A percentile compares a stretch with the other conserved stretches of the same genome.
These are phyloP conservation scores for Selaginella moellendorffii DNA, from an alignment of 75 land plant species.

Conservation along the genomic window DNA sequence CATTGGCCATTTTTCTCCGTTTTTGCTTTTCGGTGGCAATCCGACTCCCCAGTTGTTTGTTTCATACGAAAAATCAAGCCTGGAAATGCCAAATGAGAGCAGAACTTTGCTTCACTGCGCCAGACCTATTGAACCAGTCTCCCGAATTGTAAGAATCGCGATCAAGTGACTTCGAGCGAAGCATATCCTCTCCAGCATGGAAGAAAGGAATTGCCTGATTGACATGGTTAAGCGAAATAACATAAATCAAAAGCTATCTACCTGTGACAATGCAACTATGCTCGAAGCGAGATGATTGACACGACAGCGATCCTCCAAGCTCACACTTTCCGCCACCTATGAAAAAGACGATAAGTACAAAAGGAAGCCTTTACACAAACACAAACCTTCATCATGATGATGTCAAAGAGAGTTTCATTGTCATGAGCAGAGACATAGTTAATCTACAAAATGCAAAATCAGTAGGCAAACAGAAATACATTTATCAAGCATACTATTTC, in stretches of 20 bases:
- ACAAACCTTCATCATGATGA: constrained; percentile 72
- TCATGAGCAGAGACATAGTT: constrained; percentile 99
- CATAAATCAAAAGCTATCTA: constrained; percentile 8
- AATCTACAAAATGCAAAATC: constrained; percentile 31
- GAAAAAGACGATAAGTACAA: background rate
- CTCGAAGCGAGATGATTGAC: constrained; percentile 89
- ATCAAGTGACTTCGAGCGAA: constrained; percentile 95
- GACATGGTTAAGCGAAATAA: background rate
- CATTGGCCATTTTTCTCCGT: constrained; percentile 77
- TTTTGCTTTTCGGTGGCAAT: constrained; percentile 80
- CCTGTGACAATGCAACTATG: constrained; percentile 87
- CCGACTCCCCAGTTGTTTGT: constrained; percentile 97
- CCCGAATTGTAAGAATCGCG: constrained; percentile 99
- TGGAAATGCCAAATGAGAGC: constrained; percentile 13
- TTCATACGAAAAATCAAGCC: constrained; percentile 78
- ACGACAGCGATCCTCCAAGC: constrained; percentile 76
- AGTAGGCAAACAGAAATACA: background rate
- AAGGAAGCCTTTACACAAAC: background rate
- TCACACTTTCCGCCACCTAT: constrained; percentile 52
- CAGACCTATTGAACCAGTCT: constrained; percentile 95
- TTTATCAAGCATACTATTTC: constrained; percentile 72
- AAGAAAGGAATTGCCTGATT: constrained; percentile 87
- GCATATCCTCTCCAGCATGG: constrained; percentile 87
- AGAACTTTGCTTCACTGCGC: background rate
- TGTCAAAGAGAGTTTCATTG: constrained; percentile 89